Percentiles rank a stretch among this genome's conserved stretches.
Evolutionary conservation across 768 basidiomycete genomes (phyloP).

Genomic region (Tulasnella sp.): DNA sequence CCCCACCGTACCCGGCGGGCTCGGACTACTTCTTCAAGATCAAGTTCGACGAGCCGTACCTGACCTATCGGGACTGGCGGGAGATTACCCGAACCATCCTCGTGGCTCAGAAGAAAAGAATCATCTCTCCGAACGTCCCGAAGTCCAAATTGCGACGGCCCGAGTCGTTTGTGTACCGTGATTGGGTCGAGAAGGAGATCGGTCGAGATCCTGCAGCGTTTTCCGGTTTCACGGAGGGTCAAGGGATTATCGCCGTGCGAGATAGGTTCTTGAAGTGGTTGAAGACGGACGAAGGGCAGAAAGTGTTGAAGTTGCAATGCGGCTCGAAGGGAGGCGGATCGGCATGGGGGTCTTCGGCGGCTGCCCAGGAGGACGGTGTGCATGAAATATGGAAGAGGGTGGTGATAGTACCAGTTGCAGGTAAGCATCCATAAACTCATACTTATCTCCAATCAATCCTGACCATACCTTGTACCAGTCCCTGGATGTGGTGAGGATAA

Average conservation of each 20-base stretch:
- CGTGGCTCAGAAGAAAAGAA: conserved; percentile 18
- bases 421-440: not conserved
- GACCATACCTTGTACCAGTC: conserved; percentile 26
- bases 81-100: conserved; percentile 81
- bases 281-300: conserved; percentile 37
- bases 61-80: conserved; percentile 97
- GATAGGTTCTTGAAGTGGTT: conserved; percentile 68
- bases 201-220: conserved; percentile 47
- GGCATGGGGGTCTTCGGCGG: conserved; percentile 7
- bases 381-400: conserved; percentile 41
- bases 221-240: conserved; percentile 49
- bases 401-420: conserved; percentile 73
- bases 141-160: conserved; percentile 58
- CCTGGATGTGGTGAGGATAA: conserved; percentile 89
- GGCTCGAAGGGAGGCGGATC: conserved; percentile 22
- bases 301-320: conserved; percentile 19
- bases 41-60: conserved; percentile 97
- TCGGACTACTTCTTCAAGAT: conserved; percentile 97
- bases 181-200: conserved; percentile 78
- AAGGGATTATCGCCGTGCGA: conserved; percentile 76
- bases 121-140: conserved; percentile 33
- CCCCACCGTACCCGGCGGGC: conserved; percentile 56
- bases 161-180: conserved; percentile 68
- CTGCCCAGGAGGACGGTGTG: not conserved
- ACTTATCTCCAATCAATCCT: not conserved